These are phyloP conservation scores for Neoboletus magnificus DNA, from an alignment of 768 basidiomycete species.

Conservation along the genomic window DNA sequence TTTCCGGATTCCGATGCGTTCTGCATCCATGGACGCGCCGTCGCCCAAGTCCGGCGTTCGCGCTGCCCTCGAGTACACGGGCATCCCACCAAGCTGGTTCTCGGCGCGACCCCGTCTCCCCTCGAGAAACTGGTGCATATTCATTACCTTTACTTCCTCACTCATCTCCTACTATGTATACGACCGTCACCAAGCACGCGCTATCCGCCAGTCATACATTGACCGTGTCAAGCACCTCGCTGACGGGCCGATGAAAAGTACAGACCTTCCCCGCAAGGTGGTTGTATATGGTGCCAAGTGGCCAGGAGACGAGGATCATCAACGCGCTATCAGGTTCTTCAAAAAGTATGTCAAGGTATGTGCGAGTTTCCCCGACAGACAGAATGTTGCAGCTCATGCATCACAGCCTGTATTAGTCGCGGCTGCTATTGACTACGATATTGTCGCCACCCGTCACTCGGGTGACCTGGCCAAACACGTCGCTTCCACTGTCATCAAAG, in stretches of 20 bases:
- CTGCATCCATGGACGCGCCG: slow-evolving; percentile 10
- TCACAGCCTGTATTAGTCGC: slow-evolving; percentile 88
- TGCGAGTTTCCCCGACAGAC: slow-evolving; percentile 13
- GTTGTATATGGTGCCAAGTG: slow-evolving; percentile 87
- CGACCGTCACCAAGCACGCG: slow-evolving; percentile 79
- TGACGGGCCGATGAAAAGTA: slow-evolving; percentile 58
- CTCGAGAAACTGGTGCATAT: slow-evolving; percentile 92
- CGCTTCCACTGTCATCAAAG: slow-evolving; percentile 65
- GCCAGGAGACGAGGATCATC: slow-evolving; percentile 93
- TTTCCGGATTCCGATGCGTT: slow-evolving; percentile 21
- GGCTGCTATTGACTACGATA: slow-evolving; percentile 89
- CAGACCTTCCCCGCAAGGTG: slow-evolving; percentile 73
- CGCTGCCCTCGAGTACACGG: slow-evolving; percentile 63
- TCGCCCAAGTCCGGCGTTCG: slow-evolving; percentile 50
- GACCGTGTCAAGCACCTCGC: slow-evolving; percentile 77
- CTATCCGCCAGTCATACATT: slow-evolving; percentile 73
- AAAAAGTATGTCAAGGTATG: slow-evolving; percentile 95
- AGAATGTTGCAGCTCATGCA: slow-evolving; percentile 1
- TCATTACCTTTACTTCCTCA: slow-evolving; percentile 73
- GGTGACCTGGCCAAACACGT: slow-evolving; percentile 82
- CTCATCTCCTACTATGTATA: slow-evolving; percentile 74
- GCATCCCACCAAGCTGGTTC: slow-evolving; percentile 73
- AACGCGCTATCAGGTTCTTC: slow-evolving; percentile 83
- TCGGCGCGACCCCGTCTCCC: slow-evolving; percentile 83
- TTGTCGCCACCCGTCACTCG: slow-evolving; percentile 75